These are phyloP conservation scores for Mortierella sp. DNA, from an alignment of 371 early-diverging fungal species.

Conservation along the genomic window DNA sequence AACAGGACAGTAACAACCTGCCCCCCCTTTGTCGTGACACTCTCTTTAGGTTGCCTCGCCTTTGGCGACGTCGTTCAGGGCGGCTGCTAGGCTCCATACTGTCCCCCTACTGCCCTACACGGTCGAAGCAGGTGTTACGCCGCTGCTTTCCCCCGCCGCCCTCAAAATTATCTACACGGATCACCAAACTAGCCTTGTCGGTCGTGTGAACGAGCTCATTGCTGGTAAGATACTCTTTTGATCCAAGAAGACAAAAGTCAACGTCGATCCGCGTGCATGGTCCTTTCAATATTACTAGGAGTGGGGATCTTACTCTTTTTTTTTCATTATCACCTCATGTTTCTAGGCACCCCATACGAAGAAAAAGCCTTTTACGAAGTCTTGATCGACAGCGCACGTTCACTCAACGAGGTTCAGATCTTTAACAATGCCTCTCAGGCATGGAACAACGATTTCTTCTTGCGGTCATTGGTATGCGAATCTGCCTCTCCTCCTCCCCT, in stretches of 20 bases:
- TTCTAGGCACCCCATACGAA: slow-evolving; percentile 52
- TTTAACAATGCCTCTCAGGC: slow-evolving; percentile 73
- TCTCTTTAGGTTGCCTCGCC: slow-evolving; percentile 35
- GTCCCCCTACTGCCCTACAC: slow-evolving; percentile 42
- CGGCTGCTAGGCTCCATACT: slow-evolving; percentile 39
- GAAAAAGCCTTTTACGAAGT: slow-evolving; percentile 42
- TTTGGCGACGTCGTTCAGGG: slow-evolving; percentile 33
- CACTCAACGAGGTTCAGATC: slow-evolving; percentile 52
- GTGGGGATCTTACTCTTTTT: no score
- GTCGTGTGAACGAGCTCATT: slow-evolving; percentile 51
- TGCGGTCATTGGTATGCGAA: slow-evolving; percentile 57
- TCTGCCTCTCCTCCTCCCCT: not conserved
- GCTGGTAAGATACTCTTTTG: slow-evolving; percentile 26
- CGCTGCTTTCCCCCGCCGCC: slow-evolving; percentile 44
- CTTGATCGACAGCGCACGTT: slow-evolving; percentile 48
- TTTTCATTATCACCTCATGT: no score
- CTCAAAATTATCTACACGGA: slow-evolving; percentile 48
- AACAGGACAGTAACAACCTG: not conserved
- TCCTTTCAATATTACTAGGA: no score
- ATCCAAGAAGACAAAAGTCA: not conserved
- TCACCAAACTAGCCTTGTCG: slow-evolving; percentile 42
- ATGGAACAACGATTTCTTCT: slow-evolving; percentile 73
- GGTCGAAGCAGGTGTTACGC: slow-evolving; percentile 24
- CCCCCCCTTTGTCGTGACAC: not conserved
- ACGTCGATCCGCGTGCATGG: no score